phyloP scores from a whole-genome alignment of 179 eudicot species.

The Amaranthus tricolor region DNA sequence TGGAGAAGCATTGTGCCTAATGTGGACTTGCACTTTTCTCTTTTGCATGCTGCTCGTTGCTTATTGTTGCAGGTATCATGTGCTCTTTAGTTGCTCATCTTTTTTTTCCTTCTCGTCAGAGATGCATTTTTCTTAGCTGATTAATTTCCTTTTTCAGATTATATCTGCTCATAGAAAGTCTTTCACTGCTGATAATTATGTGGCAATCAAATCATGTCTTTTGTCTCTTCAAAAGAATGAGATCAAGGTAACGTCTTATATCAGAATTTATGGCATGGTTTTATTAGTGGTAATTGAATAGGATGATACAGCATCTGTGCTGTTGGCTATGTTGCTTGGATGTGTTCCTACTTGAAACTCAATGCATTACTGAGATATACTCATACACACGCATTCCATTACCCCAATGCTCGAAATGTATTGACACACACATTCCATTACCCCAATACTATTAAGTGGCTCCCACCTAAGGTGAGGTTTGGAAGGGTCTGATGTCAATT shows the following conservation, averaged over 20 bases:
- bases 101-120: background rate
- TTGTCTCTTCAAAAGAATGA: conserved; percentile 32
- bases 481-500: too few species aligned
- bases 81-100: background rate
- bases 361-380: too few species aligned
- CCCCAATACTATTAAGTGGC: too few species aligned
- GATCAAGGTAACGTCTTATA: conserved; percentile 38
- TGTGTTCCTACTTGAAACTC: too few species aligned
- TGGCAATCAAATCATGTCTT: conserved; percentile 44
- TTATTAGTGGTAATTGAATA: background rate
- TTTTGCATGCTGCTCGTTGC: conserved; percentile 52
- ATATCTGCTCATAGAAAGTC: conserved; percentile 71
- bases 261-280: background rate
- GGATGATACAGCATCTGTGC: background rate
- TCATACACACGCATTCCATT: too few species aligned
- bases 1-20: conserved; percentile 49
- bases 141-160: conserved; percentile 46
- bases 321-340: background rate
- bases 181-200: conserved; percentile 51
- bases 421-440: too few species aligned
- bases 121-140: conserved; percentile 8
- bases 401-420: too few species aligned
- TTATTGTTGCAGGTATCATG: conserved; percentile 70
- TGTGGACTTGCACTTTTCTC: conserved; percentile 36
- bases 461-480: too few species aligned